These are phyloP conservation scores for Microsporum ferrugineum DNA, from an alignment of 2,329 filamentous ascomycete genomes.

Conservation along the genomic window DNA sequence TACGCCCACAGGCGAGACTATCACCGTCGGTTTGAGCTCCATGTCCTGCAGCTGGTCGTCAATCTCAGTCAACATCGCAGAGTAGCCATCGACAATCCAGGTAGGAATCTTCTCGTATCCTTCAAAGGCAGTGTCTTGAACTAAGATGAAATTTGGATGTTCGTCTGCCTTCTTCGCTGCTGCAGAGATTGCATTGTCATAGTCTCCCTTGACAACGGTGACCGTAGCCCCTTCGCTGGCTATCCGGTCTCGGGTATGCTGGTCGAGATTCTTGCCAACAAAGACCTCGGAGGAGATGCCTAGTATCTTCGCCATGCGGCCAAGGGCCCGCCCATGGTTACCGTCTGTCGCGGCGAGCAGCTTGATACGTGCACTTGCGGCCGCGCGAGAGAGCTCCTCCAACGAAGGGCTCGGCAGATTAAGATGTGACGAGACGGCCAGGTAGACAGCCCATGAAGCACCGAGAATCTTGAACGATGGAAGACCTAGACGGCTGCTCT, in stretches of 20 bases:
- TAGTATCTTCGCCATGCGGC: constrained; percentile 54
- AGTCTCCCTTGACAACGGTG: constrained; percentile 44
- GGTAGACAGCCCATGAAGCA: constrained; percentile 60
- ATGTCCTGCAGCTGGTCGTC: constrained; percentile 47
- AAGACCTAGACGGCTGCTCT: constrained; percentile 55
- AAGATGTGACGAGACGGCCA: constrained; percentile 41
- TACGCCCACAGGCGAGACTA: constrained; percentile 58
- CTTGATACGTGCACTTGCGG: constrained; percentile 25
- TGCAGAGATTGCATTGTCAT: constrained; percentile 50
- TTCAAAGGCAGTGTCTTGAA: constrained; percentile 58
- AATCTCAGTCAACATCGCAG: constrained; percentile 58
- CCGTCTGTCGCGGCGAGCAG: constrained; percentile 61
- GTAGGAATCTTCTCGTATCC: constrained; percentile 56
- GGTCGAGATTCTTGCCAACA: constrained; percentile 50
- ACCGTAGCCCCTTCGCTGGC: constrained; percentile 52
- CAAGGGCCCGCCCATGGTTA: constrained; percentile 64
- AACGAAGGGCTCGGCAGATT: constrained; percentile 36
- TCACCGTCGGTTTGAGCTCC: constrained; percentile 32
- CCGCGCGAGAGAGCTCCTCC: constrained; percentile 30
- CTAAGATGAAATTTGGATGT: constrained; percentile 40
- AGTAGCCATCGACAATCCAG: constrained; percentile 70
- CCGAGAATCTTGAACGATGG: constrained; percentile 73
- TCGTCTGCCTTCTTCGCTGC: constrained; percentile 34
- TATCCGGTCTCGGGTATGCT: constrained; percentile 45
- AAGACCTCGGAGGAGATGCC: constrained; percentile 47